These are phyloP conservation scores for Corylus heterophylla DNA, from an alignment of 306 rosid genomes.

Conservation along the genomic window DNA sequence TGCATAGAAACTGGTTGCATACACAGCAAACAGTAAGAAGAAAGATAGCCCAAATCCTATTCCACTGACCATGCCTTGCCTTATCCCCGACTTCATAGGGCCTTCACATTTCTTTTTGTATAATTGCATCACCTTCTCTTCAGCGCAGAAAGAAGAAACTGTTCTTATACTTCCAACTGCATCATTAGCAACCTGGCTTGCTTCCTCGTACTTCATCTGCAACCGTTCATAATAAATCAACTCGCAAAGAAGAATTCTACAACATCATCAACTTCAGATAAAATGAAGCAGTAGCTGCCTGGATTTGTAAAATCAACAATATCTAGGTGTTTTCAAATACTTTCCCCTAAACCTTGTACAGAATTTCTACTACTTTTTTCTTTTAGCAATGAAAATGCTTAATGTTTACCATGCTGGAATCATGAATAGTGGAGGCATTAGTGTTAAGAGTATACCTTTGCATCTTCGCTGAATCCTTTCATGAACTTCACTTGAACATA, in stretches of 20 bases:
- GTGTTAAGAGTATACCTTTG: slow-evolving; percentile 45
- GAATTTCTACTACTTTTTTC: not conserved
- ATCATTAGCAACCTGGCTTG: slow-evolving; percentile 70
- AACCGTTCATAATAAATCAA: not conserved
- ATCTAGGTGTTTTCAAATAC: not conserved
- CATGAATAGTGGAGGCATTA: not conserved
- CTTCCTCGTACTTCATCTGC: slow-evolving; percentile 63
- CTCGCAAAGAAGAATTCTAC: not conserved
- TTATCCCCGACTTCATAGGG: slow-evolving; percentile 47
- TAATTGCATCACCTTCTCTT: slow-evolving; percentile 55
- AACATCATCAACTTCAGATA: not conserved
- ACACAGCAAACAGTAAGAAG: slow-evolving; percentile 47
- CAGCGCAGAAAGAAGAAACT: slow-evolving; percentile 69
- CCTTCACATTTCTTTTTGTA: slow-evolving; percentile 60
- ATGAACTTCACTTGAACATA: slow-evolving; percentile 41
- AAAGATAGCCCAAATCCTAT: slow-evolving; percentile 57
- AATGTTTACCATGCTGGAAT: not conserved
- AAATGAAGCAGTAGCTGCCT: not conserved
- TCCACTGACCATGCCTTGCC: slow-evolving; percentile 53
- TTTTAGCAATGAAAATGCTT: not conserved
- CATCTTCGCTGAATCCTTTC: slow-evolving; percentile 52
- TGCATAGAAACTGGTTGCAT: slow-evolving; percentile 53
- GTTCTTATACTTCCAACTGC: slow-evolving; percentile 64
- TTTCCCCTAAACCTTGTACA: not conserved
- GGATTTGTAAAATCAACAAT: not conserved